Base-by-base conservation (phyloP, 805 yeast genomes). In the Pichia scutulata region DNA sequence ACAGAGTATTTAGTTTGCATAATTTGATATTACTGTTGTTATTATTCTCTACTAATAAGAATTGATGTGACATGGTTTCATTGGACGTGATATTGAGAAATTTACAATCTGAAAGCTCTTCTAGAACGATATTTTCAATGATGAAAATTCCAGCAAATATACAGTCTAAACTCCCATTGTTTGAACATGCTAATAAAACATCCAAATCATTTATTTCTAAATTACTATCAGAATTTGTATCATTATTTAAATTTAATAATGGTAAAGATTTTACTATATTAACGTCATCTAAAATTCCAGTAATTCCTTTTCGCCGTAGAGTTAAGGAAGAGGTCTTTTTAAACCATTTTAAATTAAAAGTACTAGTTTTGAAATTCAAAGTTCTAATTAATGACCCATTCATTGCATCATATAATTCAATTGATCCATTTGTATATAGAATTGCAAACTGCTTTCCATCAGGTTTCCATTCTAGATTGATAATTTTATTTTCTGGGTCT, bases 81-180 rank as follows among this genome's bases (percentile, higher is more conserved):
- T 36, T 28, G 1, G 48, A 33, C 7, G 19, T 7, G 2, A 49
- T 44, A n/a, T 49, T 26, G 6, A 44, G 4, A 13, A 49, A 30
- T 13, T 39, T 14, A 3, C 44, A 48, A 40, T 33, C 25, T 16
- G 44, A 18, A n/a, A 40, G 33, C 16, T 36, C 23, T 5, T 48
- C 48, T 23, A 49, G 21, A 14, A 6, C 24, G 5, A 55, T 58
- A 19, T 60, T 55, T 28, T 64, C 68, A 21, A 67, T 54, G 4
- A 63, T 59, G 53, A 67, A 68, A 18, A 66, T 56, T n/a, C 70
- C 70, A 44, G 62, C 63, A n/a, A 68, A 53, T 2, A 67, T 60
- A 9, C 64, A 49, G 8, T 63, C 55, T 10, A 63, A 46, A 2
- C 43, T 16, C 9, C 61, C 64, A 36, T 46, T 55, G n/a, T 56